A percentile compares a stretch with the other conserved stretches of the same genome.
Evolutionary conservation across 1,284 basidiomycete species (phyloP).

Genomic region (Thelephora terrestris): DNA sequence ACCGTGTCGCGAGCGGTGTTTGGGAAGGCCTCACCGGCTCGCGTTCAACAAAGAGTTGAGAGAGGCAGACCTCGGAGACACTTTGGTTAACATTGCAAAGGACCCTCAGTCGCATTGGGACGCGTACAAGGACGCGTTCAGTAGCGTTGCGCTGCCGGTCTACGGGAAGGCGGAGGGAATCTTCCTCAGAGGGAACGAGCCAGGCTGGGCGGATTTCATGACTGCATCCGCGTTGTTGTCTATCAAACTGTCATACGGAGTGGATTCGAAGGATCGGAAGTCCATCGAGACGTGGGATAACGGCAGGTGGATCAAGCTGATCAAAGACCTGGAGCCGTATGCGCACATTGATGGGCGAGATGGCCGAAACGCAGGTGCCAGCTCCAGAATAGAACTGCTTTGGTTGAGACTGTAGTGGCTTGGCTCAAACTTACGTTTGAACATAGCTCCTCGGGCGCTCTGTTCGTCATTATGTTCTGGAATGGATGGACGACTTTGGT

Average conservation of each 20-base stretch:
- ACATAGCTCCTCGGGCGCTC: too few species aligned
- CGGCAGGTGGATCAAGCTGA: conserved; percentile 12
- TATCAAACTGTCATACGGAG: conserved; percentile 11
- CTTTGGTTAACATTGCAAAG: too few species aligned
- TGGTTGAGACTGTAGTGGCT: too few species aligned
- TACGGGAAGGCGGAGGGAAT: conserved; percentile 4
- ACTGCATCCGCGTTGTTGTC: conserved; percentile 11
- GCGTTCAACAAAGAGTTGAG: too few species aligned
- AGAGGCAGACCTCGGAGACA: too few species aligned
- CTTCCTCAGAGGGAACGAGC: conserved; percentile 12
- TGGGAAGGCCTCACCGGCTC: conserved; percentile 45
- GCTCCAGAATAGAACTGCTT: too few species aligned
- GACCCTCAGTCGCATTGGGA: conserved; percentile 4
- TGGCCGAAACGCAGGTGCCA: too few species aligned
- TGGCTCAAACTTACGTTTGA: too few species aligned
- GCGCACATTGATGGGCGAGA: too few species aligned
- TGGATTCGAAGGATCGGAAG: conserved; percentile 15
- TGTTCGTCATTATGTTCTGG: too few species aligned
- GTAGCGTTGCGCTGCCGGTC: conserved; percentile 3
- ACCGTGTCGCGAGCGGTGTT: conserved; percentile 43
- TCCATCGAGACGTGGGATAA: conserved; percentile 11
- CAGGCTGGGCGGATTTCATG: conserved; percentile 12
- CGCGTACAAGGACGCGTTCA: conserved; percentile 11
- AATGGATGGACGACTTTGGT: too few species aligned
- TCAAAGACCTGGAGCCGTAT: conserved; percentile 8